A percentile compares a stretch with the other conserved stretches of the same genome.
Conservation (phyloP, 1,284 basidiomycete species). For the Ustilago vetiveriae region DNA sequence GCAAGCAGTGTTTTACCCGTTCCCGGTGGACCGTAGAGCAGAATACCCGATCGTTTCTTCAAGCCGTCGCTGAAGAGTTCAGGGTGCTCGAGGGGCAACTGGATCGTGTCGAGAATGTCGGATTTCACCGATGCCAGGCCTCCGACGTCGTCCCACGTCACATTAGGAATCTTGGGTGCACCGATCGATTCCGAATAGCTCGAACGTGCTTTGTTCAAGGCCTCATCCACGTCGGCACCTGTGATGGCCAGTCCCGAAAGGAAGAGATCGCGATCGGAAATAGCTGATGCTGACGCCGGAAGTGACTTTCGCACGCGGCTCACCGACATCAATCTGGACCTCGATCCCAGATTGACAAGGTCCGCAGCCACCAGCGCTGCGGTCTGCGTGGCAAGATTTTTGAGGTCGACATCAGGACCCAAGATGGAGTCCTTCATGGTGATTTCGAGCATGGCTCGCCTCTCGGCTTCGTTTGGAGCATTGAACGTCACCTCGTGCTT, state of each 20-base stretch:
- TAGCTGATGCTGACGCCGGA: not conserved
- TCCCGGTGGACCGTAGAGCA: slow-evolving; percentile 69
- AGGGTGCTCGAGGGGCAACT: slow-evolving; percentile 91
- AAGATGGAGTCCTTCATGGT: slow-evolving; percentile 71
- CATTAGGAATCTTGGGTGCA: slow-evolving; percentile 93
- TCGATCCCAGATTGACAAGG: slow-evolving; percentile 77
- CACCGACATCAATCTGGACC: slow-evolving; percentile 75
- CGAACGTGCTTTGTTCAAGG: slow-evolving; percentile 79
- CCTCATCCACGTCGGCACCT: slow-evolving; percentile 77
- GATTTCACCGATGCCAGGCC: slow-evolving; percentile 87
- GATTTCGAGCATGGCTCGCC: slow-evolving; percentile 74
- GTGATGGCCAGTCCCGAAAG: slow-evolving; percentile 74
- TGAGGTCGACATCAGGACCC: slow-evolving; percentile 81
- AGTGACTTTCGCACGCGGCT: slow-evolving; percentile 70
- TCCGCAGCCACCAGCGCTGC: slow-evolving; percentile 90
- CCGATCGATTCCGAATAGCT: slow-evolving; percentile 92
- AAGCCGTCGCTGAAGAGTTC: slow-evolving; percentile 91
- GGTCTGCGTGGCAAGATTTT: slow-evolving; percentile 82
- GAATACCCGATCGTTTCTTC: slow-evolving; percentile 87
- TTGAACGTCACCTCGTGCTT: slow-evolving; percentile 82
- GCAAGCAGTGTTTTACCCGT: slow-evolving; percentile 70
- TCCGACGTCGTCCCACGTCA: slow-evolving; percentile 97
- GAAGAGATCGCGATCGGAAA: slow-evolving; percentile 41
- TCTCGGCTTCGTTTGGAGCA: slow-evolving; percentile 82
- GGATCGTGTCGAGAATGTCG: slow-evolving; percentile 96